Evolutionary conservation across 768 basidiomycete species (phyloP), one percentile per base, ranked within the genome.

Genomic region (Kwoniella sp.): DNA sequence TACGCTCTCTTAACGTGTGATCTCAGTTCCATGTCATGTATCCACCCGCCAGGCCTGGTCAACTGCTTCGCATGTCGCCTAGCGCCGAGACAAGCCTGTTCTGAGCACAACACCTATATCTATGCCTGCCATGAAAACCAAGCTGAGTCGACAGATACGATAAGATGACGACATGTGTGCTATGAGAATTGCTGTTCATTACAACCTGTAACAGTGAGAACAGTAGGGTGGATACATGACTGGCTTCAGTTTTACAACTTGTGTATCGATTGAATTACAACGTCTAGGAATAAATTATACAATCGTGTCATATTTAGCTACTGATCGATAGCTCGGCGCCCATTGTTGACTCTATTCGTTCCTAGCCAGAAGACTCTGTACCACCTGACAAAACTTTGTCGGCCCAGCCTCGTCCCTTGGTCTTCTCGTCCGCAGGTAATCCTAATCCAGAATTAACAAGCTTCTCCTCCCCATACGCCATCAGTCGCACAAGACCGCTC

Each of bases 381-480:
- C 86, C 52, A 94, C 92, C 15, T 58, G 58, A 60, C 50, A 73
- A 56, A 1, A 76, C 63, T 3, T 59, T 61, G 52, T 72, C 68
- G 0, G 73, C 75, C 75, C 75, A 76, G 38, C 61, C 51, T 38
- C 73, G 57, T 7, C 73, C 73, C 29, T 63, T 66, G n/a, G 55
- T 47, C 63, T 47, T 67, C 31, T 73, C 73, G 5, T 59, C 55
- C n/a, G 31, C 61, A 11, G 73, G 73, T 26, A 76, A 31, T 12
- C 38, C 55, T 34, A 72, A 50, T 11, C 75, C 75, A 8, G 58
- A 56, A 75, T 91, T 90, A 61, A 73, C 86, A 70, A 95, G 81
- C 84, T 89, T 82, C 55, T 83, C 84, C 82, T 95, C 93, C 0
- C 92, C 93, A 93, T 93, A 98, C 52, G 86, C 87, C 72, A 94